Evolutionary conservation across 2,329 filamentous ascomycete genomes (phyloP).

Genomic region (Aurifilum marmelostoma): DNA sequence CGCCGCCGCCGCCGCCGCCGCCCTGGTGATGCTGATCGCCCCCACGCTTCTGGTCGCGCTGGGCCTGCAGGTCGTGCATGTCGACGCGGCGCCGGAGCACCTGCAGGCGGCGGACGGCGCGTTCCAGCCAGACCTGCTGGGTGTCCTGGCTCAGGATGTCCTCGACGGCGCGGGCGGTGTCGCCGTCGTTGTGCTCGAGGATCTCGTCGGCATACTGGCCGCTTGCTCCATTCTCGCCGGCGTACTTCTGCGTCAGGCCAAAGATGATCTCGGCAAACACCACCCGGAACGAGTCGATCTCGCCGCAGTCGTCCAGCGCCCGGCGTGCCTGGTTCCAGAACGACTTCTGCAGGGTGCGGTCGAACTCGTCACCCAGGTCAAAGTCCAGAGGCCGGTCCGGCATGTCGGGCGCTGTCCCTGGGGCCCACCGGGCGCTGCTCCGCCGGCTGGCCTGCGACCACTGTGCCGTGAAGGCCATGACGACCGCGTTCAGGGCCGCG

Average conservation of each 20-base stretch:
- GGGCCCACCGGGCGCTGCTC: slow-evolving; percentile 27
- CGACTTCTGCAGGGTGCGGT: slow-evolving; percentile 41
- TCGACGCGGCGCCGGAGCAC: slow-evolving; percentile 22
- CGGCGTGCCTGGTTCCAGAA: slow-evolving; percentile 45
- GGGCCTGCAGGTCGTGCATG: slow-evolving; percentile 18
- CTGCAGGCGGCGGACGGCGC: slow-evolving; percentile 24
- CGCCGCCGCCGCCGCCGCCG: not conserved
- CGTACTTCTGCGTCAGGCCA: slow-evolving; percentile 40
- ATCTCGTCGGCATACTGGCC: slow-evolving; percentile 2
- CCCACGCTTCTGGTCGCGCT: not conserved
- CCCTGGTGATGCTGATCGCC: not conserved
- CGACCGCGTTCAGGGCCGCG: slow-evolving; percentile 50
- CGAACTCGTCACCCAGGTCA: slow-evolving; percentile 40
- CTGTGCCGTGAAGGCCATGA: slow-evolving; percentile 58
- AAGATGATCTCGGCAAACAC: slow-evolving; percentile 45
- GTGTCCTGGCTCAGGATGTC: slow-evolving; percentile 23
- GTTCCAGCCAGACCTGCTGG: slow-evolving; percentile 27
- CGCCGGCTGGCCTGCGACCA: slow-evolving; percentile 47
- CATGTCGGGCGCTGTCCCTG: not conserved
- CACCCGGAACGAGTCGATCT: slow-evolving; percentile 43
- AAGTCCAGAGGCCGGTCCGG: slow-evolving; percentile 8
- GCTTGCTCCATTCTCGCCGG: not conserved
- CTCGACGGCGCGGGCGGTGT: slow-evolving; percentile 21
- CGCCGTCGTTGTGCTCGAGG: slow-evolving; percentile 13
- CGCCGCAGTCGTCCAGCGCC: slow-evolving; percentile 41